phyloP scores from a whole-genome alignment of 306 rosid genomes.

The Castanea sativa region DNA sequence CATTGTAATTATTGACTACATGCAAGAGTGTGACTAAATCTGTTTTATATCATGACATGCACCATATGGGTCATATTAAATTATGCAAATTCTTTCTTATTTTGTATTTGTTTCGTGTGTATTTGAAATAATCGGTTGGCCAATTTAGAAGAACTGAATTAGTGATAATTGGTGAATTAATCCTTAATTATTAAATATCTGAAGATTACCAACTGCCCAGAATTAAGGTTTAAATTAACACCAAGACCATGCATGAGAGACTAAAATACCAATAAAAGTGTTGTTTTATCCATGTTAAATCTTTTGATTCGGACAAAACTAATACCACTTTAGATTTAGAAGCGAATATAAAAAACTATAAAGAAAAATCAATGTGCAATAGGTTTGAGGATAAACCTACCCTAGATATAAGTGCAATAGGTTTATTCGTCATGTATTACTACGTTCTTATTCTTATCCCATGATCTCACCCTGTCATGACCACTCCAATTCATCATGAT shows the following conservation, averaged over 20 bases:
- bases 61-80: neutral
- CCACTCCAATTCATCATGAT: no score
- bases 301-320: constrained; percentile 15
- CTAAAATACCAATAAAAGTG: neutral
- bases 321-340: constrained; percentile 7
- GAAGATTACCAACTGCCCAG: constrained; percentile 8
- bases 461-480: no score
- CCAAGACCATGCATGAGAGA: neutral
- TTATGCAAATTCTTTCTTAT: neutral
- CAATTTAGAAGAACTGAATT: constrained; percentile 9
- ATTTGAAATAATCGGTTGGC: neutral
- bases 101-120: neutral
- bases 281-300: neutral
- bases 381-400: no score
- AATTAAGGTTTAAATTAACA: neutral
- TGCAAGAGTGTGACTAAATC: neutral
- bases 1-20: neutral
- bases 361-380: neutral
- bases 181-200: neutral
- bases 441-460: no score
- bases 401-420: no score
- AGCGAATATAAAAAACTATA: neutral
- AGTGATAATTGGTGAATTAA: no score
- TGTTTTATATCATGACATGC: neutral
- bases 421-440: no score